Evolutionary conservation across 768 basidiomycete genomes (phyloP), one percentile per base, ranked within the genome.

Genomic region (Podaxis rugospora): DNA sequence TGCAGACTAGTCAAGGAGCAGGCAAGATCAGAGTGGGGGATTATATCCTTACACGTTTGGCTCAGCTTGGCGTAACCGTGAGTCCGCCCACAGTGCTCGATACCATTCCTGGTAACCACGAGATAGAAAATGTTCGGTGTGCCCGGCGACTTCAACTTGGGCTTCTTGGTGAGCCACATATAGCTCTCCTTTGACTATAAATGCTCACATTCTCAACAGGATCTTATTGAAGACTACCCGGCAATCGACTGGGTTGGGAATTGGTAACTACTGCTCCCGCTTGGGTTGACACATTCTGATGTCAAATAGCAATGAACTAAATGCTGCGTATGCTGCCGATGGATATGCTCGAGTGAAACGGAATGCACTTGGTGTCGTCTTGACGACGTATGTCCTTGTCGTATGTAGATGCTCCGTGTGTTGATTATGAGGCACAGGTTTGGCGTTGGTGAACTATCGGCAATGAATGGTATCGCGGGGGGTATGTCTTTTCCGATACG

Each of bases 341-440:
- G 95, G 95, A 10, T 96, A 96, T 71, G 92, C 95, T 18, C 83
- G 95, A 60, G 86, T 95, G 55, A 95, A 93, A 65, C 84, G 87
- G 53, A 75, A 79, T 51, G 80, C 83, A 65, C 74, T 93, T 51
- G 91, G 90, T 53, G 91, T 86, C 6, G 72, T 94, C 4, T 46
- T 56, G 1, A 69, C 68, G 3, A 69, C 66, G 65, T 67, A 52
- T 10, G 59, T 58, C 10, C 5, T 25, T 51, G 2, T 39, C 7
- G 7, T 1, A 11, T 49, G 5, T 49, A 21, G 16, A 16, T 2
- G 1, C 13, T 13, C 3, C 23, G 3, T 6, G 14, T 21, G 18
- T 25, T 55, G 65, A 21, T 60, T 40, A 21, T n/a, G 28, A 42
- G 18, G 11, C 51, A 37, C 49, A 89, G 87, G 2, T 95, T 94